Conservation (phyloP, 192 early-diverging fungal species). For the Jimgerdemannia flammicorona region DNA sequence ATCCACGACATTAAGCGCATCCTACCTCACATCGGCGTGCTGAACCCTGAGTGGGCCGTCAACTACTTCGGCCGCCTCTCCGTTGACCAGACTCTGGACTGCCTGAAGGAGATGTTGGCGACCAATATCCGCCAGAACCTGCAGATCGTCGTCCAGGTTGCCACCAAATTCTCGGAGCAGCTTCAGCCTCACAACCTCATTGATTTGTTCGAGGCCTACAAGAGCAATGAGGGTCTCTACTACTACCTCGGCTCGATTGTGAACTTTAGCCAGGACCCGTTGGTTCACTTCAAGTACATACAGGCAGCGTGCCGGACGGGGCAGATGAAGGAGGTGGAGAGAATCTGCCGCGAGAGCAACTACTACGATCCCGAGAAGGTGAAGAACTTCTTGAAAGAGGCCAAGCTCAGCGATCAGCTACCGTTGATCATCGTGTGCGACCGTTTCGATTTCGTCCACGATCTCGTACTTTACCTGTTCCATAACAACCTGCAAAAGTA, state of each 20-base stretch:
- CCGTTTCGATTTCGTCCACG: slow-evolving; percentile 95
- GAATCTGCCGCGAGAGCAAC: slow-evolving; percentile 94
- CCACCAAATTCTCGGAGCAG: slow-evolving; percentile 97
- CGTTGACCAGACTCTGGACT: slow-evolving; percentile 95
- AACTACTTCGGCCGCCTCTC: slow-evolving; percentile 94
- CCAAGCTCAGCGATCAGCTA: slow-evolving; percentile 92
- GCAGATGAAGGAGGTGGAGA: slow-evolving; percentile 96
- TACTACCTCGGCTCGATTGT: slow-evolving; percentile 96
- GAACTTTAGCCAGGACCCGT: slow-evolving; percentile 90
- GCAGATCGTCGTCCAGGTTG: slow-evolving; percentile 92
- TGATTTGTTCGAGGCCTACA: slow-evolving; percentile 86
- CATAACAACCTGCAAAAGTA: slow-evolving; percentile 92
- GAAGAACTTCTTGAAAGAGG: slow-evolving; percentile 99
- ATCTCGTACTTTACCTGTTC: slow-evolving; percentile 94
- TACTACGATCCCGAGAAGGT: slow-evolving; percentile 97
- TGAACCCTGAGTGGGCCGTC: slow-evolving; percentile 90
- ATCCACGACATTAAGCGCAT: slow-evolving; percentile 95
- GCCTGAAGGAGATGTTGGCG: slow-evolving; percentile 90
- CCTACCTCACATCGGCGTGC: slow-evolving; percentile 81
- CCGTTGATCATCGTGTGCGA: slow-evolving; percentile 99
- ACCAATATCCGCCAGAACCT: slow-evolving; percentile 93
- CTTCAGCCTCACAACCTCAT: slow-evolving; percentile 86
- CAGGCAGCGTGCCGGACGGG: slow-evolving; percentile 91
- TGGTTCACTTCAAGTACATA: slow-evolving; percentile 99
- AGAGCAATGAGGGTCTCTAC: slow-evolving; percentile 93